Conservation (phyloP, 2,329 filamentous ascomycete genomes). For the Exophiala calicioides region DNA sequence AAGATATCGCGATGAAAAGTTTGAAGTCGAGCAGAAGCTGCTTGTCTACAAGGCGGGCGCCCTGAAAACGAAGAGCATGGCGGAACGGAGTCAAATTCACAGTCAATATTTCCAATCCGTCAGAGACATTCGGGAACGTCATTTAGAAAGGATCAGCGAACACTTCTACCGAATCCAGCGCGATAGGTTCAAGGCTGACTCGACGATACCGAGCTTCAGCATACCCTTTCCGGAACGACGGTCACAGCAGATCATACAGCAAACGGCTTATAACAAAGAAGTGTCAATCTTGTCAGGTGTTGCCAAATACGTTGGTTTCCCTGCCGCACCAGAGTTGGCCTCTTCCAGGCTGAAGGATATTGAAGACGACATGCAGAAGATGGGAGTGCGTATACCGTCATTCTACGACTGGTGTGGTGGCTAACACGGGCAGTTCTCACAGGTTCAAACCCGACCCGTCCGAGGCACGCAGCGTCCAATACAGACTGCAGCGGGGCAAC, state of each 20-base stretch:
- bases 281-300: conserved; percentile 88
- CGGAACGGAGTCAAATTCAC: conserved; percentile 81
- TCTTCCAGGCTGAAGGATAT: conserved; percentile 71
- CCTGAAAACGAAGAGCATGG: conserved; percentile 72
- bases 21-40: conserved; percentile 72
- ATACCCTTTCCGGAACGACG: conserved; percentile 77
- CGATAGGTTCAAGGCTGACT: conserved; percentile 76
- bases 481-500: conserved; percentile 34
- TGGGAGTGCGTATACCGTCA: conserved; percentile 68
- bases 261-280: conserved; percentile 90
- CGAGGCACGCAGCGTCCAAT: conserved; percentile 32
- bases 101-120: conserved; percentile 87
- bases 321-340: conserved; percentile 82
- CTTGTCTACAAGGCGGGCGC: conserved; percentile 72
- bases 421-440: conserved; percentile 24
- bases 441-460: conserved; percentile 16
- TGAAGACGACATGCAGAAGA: conserved; percentile 84
- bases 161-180: conserved; percentile 93
- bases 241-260: conserved; percentile 76
- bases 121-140: conserved; percentile 77
- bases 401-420: background rate
- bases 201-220: conserved; percentile 77
- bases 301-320: conserved; percentile 94
- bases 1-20: conserved; percentile 76
- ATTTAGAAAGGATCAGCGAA: conserved; percentile 78